Evolutionary conservation across 192 early-diverging fungal species (phyloP), one percentile per base, ranked within the genome.

Genomic region (Podila minutissima): DNA sequence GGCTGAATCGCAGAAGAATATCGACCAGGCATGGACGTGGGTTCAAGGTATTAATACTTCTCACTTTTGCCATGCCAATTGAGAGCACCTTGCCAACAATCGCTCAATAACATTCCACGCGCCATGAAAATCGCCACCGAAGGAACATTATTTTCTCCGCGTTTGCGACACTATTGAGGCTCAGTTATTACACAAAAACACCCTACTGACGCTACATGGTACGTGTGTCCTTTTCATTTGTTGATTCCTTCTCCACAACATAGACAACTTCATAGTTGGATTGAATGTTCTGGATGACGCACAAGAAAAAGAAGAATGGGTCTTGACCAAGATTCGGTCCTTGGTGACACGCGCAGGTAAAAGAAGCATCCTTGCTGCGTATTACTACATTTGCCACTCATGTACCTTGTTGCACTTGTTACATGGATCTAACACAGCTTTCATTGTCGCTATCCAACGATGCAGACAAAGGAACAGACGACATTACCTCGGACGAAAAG

Each of bases 1-100:
- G 15, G 93, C 91, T 57, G 96, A 98, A 81, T 86, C 91, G 5
- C 84, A 91, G 51, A 94, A 93, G 65, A 91, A 87, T 29, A 95
- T 95, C n/a, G 93, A 96, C 28, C 84, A 89, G 13, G 95, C 97
- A 71, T 99, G 97, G 97, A 82, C 67, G 38, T 99, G 97, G 97
- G 87, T 97, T 12, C 87, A 94, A 84, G 88, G 91, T 91, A 83
- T 55, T 55, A 55, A 55, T 55, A 55, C 24, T 24, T 55, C 24
- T 55, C 24, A 26, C 11, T 55, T 22, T n/a, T 55, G 24, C 17
- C 9, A 17, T 37, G 35, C 35, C 24, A 24, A 8, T 55, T 55
- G 53, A 24, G 53, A 55, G 53, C 53, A 24, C 6, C 53, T 5
- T 55, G 2, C n/a, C 53, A 8, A 7, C 53, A 55, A 53, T 17